Evolutionary conservation across 306 rosid genomes (phyloP).

Genomic region (Vigna hirtella): DNA sequence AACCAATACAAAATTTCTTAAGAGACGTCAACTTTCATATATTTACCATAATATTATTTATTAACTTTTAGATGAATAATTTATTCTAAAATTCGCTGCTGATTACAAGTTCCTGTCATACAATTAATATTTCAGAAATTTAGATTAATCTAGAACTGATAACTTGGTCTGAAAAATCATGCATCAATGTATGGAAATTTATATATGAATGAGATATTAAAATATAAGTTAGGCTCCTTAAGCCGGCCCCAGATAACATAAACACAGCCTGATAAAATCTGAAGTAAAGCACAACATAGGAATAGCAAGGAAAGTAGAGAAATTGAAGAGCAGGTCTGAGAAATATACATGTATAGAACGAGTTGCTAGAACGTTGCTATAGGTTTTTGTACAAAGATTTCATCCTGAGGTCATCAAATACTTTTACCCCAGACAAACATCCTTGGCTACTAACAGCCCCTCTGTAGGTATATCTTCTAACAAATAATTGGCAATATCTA

Average conservation of each 20-base stretch:
- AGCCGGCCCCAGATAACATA: neutral
- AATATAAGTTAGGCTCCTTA: neutral
- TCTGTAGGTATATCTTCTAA: slow-evolving; percentile 53
- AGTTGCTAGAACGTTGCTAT: slow-evolving; percentile 52
- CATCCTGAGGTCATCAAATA: slow-evolving; percentile 74
- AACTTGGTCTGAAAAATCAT: neutral
- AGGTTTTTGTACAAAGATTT: slow-evolving; percentile 68
- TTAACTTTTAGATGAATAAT: neutral
- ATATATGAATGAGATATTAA: too few relatives aligned
- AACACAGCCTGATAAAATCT: neutral
- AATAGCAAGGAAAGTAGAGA: slow-evolving; percentile 33
- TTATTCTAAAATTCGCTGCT: neutral
- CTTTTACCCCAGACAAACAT: slow-evolving; percentile 60
- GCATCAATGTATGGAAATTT: neutral
- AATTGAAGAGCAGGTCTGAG: slow-evolving; percentile 37
- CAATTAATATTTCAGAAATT: neutral
- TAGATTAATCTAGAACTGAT: neutral
- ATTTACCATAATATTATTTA: neutral
- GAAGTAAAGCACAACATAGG: neutral
- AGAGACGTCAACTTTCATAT: too few relatives aligned
- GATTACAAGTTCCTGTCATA: neutral
- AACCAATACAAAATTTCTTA: too few relatives aligned
- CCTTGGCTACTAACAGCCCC: slow-evolving; percentile 61
- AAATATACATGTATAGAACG: slow-evolving; percentile 51
- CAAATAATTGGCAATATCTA: slow-evolving; percentile 52